A percentile compares a stretch with the other conserved stretches of the same genome.
Evolutionary conservation across 2,329 filamentous ascomycete genomes (phyloP).

Genomic region (Colletotrichum zoysiae): DNA sequence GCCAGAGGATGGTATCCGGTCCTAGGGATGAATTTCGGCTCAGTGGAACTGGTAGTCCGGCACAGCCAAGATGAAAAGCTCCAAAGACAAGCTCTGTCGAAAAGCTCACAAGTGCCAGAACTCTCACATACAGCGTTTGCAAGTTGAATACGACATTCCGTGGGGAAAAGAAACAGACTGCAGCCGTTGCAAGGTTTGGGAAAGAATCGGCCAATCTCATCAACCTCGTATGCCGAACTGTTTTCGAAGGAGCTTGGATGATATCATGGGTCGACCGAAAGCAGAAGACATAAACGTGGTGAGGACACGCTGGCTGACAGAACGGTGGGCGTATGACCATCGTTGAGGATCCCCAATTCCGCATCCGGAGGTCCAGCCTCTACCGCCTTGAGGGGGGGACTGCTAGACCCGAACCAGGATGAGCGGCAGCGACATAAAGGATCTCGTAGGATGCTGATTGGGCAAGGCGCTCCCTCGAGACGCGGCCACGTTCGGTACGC

Average conservation of each 20-base stretch:
- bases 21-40: background rate
- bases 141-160: background rate
- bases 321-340: conserved; percentile 1
- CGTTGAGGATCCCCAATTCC: conserved; percentile 8
- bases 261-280: background rate
- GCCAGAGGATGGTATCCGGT: background rate
- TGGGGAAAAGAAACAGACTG: background rate
- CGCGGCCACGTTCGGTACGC: background rate
- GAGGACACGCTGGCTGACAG: background rate
- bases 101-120: background rate
- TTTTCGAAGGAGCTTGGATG: too few species aligned
- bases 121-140: background rate
- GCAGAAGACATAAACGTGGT: background rate
- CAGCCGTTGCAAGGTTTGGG: background rate
- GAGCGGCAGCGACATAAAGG: background rate
- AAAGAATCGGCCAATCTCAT: background rate
- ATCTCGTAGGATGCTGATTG: conserved; percentile 1
- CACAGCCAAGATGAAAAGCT: background rate
- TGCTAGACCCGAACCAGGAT: conserved; percentile 23
- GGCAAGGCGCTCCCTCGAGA: background rate
- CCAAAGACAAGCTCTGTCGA: background rate
- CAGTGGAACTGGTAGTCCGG: background rate
- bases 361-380: conserved; percentile 31
- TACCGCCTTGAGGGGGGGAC: conserved; percentile 11
- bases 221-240: background rate